Base-by-base conservation (phyloP, 345 rosid genomes). In the Laguncularia racemosa region DNA sequence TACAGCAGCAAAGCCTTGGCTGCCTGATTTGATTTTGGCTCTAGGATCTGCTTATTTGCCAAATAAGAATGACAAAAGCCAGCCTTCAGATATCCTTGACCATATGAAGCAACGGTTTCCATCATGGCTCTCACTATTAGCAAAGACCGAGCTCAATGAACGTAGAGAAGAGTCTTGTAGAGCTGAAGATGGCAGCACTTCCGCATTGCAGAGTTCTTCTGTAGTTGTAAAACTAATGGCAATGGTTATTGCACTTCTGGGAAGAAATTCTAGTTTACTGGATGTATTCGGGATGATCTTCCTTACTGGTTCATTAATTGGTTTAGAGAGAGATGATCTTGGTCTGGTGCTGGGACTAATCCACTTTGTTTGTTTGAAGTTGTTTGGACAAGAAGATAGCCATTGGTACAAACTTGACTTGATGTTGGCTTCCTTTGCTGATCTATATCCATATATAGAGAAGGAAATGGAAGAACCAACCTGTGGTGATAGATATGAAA, bases 11-110 rank as follows among this genome's bases (percentile, higher is more conserved):
- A 87, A 72, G 73, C 73, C 85, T 50, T 93, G 99, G 96, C 67
- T 93, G 63, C 95, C 97, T 48, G 99, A 93, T 84, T 59, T 89
- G 73, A 66, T 85, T 75, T 84, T 93, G 62, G 88, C 84, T 59
- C 60, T 93, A 61, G 97, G 86, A 52, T 82, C 76, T 57, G 61
- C 70, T 44, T 67, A 78, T 65, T 58, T 83, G 64, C 69, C 72
- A 18, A 52, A 71, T 48, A 68, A 64, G 52, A 77, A 60, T 60
- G 65, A 67, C 16, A 65, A 20, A 46, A 89, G 76, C 61, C 64
- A 33, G 11, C 66, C 68, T 65, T 45, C 40, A 33, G 40, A 33
- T 58, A 53, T 65, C 64, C 26, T 63, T 70, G 64, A 68, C 59
- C 44, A 76, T 50, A 63, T 84, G 21, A 85, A 81, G 67, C 61